Evolutionary conservation across 768 basidiomycete species (phyloP), one percentile per base, ranked within the genome.

Genomic region (Leucosporidium scottii): DNA sequence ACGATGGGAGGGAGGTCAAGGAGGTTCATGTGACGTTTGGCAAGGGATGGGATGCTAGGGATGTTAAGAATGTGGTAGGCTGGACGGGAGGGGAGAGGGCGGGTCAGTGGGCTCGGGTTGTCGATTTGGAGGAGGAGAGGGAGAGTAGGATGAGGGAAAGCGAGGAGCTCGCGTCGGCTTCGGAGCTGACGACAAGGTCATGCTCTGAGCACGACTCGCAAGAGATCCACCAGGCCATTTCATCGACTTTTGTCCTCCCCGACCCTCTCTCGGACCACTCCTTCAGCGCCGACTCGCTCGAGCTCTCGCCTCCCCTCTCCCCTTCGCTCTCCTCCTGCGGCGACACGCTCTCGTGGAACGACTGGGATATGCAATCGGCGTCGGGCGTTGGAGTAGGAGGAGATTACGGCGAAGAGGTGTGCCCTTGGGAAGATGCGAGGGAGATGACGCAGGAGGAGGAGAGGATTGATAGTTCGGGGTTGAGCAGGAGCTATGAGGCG

Each of bases 171-270:
- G 39, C 15, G 8, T 6, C 2, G 8, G 39, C 8, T 44, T 44
- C 39, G 39, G 39, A 44, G 39, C 7, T 44, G 39, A 44, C 39
- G 8, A 15, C 39, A 13, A 44, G 8, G 10, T 44, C 39, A 2
- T 44, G 39, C 39, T 44, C 39, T 17, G 39, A 44, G 15, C 39
- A 44, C 39, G 15, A 44, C 39, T 44, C 39, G 39, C 10, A 44
- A 13, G 39, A 44, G 39, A 44, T 44, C 39, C 53, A 54, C 53
- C 27, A 54, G 4, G 15, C 30, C 34, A 12, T 67, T 20, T 34
- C 54, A 1, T 50, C 57, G 15, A 48, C 66, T 23, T 63, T 71
- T 51, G 39, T 71, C 49, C 57, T 71, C 3, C 69, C 69, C 53
- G 60, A 64, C 31, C 69, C 69, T 18, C 27, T 34, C 27, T 27